phyloP scores from a whole-genome alignment of 2,329 filamentous ascomycete genomes.

The Microdochium paspali region DNA sequence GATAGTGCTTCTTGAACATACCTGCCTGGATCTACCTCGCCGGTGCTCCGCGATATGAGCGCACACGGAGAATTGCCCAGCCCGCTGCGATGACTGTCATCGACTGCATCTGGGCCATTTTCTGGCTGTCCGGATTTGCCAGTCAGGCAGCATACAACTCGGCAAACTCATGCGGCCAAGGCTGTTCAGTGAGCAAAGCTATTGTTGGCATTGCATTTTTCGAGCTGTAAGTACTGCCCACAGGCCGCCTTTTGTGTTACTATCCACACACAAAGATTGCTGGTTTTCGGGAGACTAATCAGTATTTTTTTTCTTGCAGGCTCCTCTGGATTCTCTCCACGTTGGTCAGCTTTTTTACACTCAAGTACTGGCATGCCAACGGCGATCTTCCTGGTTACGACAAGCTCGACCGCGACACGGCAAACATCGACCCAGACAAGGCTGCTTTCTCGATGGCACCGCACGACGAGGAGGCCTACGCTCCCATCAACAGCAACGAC shows the following conservation, averaged over 20 bases:
- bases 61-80: constrained; percentile 51
- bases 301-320: constrained; percentile 26
- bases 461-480: constrained; percentile 58
- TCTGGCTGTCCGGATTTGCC: constrained; percentile 60
- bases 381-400: constrained; percentile 54
- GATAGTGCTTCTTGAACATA: constrained; percentile 54
- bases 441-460: constrained; percentile 59
- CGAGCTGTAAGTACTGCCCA: constrained; percentile 47
- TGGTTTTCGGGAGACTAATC: too few species aligned
- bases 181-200: constrained; percentile 51
- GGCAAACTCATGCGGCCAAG: constrained; percentile 41
- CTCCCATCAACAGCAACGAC: constrained; percentile 48
- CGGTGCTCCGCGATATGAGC: constrained; percentile 53
- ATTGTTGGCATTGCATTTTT: constrained; percentile 55
- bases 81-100: constrained; percentile 51
- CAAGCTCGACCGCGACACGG: constrained; percentile 24
- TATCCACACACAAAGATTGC: too few species aligned
- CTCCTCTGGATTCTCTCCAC: constrained; percentile 45
- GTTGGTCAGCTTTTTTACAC: constrained; percentile 48
- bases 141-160: constrained; percentile 56
- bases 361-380: constrained; percentile 54
- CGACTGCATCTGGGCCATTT: constrained; percentile 46
- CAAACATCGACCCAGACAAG: constrained; percentile 58
- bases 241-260: too few species aligned
- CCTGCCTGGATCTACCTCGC: constrained; percentile 57